Base-by-base conservation (phyloP, 495 filamentous ascomycete genomes). In the Penicillium steckii region DNA sequence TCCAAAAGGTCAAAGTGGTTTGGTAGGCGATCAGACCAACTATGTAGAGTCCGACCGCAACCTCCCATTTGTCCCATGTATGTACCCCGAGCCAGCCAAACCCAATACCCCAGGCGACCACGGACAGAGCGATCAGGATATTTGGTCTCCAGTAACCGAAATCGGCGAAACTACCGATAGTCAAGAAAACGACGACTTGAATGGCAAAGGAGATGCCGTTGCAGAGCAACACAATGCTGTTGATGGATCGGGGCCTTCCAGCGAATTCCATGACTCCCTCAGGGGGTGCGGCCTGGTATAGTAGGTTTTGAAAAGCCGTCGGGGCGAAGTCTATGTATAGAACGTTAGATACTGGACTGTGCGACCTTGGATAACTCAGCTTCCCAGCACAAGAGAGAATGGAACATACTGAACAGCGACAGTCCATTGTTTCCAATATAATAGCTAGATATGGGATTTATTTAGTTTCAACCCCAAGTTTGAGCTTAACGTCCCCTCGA, bases 371-470 rank as follows among this genome's bases (percentile, higher is more conserved):
- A 41, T 7, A 52, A 18, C 9, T 13, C 8, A 17, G 21, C 25
- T 5, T 24, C 12, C 17, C 26, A 22, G 40, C 7, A 21, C n/a
- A 1, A 12, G 21, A 3, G 8, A 30, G 24, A 4, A 5, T 15
- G 9, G 17, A 8, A 54, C 67, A 38, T 50, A 76, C 73, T 87
- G 75, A 86, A 87, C 7, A 87, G 69, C 2, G 82, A 78, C 27
- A 87, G 62, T 6, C 84, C 84, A 65, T 86, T 86, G 57, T 86
- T 84, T 23, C 84, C 84, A 44, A 86, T 81, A 54, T 87, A 87
- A 59, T 85, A 87, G 54, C 73, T 76, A 49, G 49, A 52, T 15
- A 41, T 29, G 25, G 21, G 40, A 8, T 33, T 25, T 25, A 25
- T 55, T 65, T 64, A 72, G 64, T 42, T 52, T 50, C 29, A 40